A percentile compares a stretch with the other conserved stretches of the same genome.
Conservation (phyloP, 2,329 filamentous ascomycete genomes). For the Penicillium brevicompactum region DNA sequence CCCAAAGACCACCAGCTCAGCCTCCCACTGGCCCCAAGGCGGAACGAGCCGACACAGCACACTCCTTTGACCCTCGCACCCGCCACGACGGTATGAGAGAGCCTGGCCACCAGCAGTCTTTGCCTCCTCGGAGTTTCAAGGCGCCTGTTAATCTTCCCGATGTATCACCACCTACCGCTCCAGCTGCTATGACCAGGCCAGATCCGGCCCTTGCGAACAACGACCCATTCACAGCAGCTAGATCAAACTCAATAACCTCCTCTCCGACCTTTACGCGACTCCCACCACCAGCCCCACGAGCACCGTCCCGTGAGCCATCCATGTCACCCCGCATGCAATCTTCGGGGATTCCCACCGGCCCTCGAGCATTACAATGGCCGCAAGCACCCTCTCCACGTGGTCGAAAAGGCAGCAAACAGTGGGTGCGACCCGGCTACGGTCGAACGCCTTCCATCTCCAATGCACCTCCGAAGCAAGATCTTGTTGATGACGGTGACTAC, state of each 20-base stretch:
- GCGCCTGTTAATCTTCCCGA: conserved; percentile 29
- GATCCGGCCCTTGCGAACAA: conserved; percentile 20
- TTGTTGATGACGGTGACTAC: conserved; percentile 32
- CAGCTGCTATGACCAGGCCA: conserved; percentile 36
- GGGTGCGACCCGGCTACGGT: conserved; percentile 41
- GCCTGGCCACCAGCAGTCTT: conserved; percentile 25
- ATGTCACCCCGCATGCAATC: conserved; percentile 41
- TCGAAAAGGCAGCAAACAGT: conserved; percentile 41
- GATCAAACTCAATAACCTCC: conserved; percentile 20
- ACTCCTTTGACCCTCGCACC: conserved; percentile 25
- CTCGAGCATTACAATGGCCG: conserved; percentile 40
- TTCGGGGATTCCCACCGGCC: conserved; percentile 44
- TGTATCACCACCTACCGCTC: conserved; percentile 39
- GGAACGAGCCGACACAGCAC: conserved; percentile 33
- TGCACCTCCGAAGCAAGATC: conserved; percentile 33
- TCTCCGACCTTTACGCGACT: conserved; percentile 31
- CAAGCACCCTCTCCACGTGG: conserved; percentile 30
- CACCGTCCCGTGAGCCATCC: conserved; percentile 33
- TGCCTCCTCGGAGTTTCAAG: conserved; percentile 27
- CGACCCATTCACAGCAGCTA: conserved; percentile 23
- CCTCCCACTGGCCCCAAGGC: conserved; percentile 50
- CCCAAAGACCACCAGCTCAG: conserved; percentile 29
- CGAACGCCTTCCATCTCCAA: conserved; percentile 24
- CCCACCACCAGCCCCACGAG: conserved; percentile 27
- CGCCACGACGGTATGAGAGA: conserved; percentile 30